Conservation (phyloP, 2,329 filamentous ascomycete genomes). For the Penicillium sp. region DNA sequence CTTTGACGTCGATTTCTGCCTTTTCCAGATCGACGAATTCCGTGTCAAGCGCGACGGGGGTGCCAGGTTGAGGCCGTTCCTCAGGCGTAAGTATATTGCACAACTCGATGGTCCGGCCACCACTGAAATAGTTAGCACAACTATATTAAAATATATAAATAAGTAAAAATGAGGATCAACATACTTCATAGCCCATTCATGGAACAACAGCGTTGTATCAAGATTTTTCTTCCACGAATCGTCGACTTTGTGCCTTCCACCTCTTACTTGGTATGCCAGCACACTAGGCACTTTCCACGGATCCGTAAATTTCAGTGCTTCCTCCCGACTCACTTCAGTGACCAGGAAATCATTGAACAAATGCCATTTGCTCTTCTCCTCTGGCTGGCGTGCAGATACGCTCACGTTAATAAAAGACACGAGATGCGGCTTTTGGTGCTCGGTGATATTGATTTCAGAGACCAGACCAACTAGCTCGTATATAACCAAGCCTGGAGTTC, state of each 20-base stretch:
- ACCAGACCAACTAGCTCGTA: constrained; percentile 91
- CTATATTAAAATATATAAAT: neutral
- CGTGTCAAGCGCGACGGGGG: constrained; percentile 84
- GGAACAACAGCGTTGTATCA: constrained; percentile 79
- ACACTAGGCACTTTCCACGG: constrained; percentile 92
- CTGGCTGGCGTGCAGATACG: constrained; percentile 40
- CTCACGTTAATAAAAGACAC: constrained; percentile 85
- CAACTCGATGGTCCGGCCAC: constrained; percentile 35
- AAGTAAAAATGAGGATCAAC: constrained; percentile 16
- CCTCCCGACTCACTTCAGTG: constrained; percentile 69
- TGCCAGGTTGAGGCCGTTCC: constrained; percentile 67
- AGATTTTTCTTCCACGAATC: constrained; percentile 79
- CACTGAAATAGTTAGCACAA: constrained; percentile 21
- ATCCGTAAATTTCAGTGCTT: constrained; percentile 84
- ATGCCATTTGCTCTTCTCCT: constrained; percentile 75
- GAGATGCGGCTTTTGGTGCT: constrained; percentile 82
- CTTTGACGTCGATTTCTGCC: constrained; percentile 93
- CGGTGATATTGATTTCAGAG: constrained; percentile 80
- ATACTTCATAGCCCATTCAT: constrained; percentile 59
- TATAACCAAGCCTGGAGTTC: constrained; percentile 75
- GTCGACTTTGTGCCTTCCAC: constrained; percentile 76
- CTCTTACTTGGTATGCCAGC: constrained; percentile 78
- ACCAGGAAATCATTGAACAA: constrained; percentile 97
- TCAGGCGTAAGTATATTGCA: constrained; percentile 38
- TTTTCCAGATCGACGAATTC: constrained; percentile 93